A percentile compares a stretch with the other conserved stretches of the same genome.
These are phyloP conservation scores for Ophiostoma sp. DNA, from an alignment of 2,329 filamentous ascomycete genomes.

Conservation along the genomic window DNA sequence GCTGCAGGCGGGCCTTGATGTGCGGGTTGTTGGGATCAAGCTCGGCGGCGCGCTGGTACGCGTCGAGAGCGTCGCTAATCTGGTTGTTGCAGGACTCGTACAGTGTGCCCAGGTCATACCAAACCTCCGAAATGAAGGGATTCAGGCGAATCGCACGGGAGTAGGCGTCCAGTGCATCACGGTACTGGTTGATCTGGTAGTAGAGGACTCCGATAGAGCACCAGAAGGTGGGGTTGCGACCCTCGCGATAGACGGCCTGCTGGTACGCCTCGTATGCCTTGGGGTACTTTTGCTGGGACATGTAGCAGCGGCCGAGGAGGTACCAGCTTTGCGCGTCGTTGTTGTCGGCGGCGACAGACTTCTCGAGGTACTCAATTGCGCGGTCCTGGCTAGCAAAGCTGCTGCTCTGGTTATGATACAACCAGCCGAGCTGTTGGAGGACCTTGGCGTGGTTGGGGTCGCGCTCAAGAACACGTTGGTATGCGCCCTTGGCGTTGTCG, in stretches of 20 bases:
- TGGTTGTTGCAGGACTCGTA: conserved; percentile 99
- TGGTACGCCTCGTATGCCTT: conserved; percentile 99
- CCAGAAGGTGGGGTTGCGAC: conserved; percentile 98
- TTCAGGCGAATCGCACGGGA: conserved; percentile 95
- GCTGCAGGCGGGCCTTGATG: conserved; percentile 90
- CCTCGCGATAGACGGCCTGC: conserved; percentile 96
- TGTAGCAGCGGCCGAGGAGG: conserved; percentile 93
- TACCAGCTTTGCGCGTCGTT: conserved; percentile 98
- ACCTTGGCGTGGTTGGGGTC: conserved; percentile 98
- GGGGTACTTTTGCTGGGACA: conserved; percentile 98
- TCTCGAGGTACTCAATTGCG: conserved; percentile 95
- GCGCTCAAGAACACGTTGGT: conserved; percentile 87
- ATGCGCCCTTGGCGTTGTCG: conserved; percentile 87
- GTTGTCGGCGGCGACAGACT: conserved; percentile 88
- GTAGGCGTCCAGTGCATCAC: conserved; percentile 95
- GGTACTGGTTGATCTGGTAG: conserved; percentile 99
- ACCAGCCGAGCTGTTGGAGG: conserved; percentile 93
- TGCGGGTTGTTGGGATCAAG: conserved; percentile 90
- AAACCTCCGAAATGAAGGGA: conserved; percentile 97
- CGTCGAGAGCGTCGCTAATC: conserved; percentile 91
- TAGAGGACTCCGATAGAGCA: conserved; percentile 98
- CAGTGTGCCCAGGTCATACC: conserved; percentile 96
- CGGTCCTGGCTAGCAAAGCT: conserved; percentile 91
- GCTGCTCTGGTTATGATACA: conserved; percentile 94
- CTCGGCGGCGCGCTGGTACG: conserved; percentile 91